These are phyloP conservation scores for Butyriboletus loyo DNA, from an alignment of 768 basidiomycete genomes.

Conservation along the genomic window DNA sequence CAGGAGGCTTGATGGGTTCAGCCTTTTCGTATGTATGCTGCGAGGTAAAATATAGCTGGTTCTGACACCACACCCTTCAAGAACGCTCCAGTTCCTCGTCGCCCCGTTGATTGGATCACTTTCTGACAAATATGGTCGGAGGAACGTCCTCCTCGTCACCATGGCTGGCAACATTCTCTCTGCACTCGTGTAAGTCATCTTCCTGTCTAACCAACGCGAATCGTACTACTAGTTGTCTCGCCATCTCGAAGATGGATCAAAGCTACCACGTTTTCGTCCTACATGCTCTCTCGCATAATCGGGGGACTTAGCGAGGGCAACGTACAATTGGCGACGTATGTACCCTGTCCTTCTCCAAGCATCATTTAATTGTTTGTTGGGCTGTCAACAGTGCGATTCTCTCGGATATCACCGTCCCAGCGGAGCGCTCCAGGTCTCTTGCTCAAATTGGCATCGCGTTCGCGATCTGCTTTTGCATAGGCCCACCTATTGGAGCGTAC, in stretches of 20 bases:
- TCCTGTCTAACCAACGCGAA: neutral
- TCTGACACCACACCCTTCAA: slow-evolving; percentile 36
- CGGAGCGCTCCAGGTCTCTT: slow-evolving; percentile 79
- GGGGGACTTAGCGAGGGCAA: slow-evolving; percentile 97
- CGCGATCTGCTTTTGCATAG: slow-evolving; percentile 89
- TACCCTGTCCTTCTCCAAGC: slow-evolving; percentile 10
- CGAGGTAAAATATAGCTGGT: slow-evolving; percentile 34
- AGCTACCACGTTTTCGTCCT: slow-evolving; percentile 87
- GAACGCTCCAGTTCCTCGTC: slow-evolving; percentile 79
- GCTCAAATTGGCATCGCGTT: slow-evolving; percentile 96
- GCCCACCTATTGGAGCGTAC: slow-evolving; percentile 93
- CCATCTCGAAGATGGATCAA: slow-evolving; percentile 68
- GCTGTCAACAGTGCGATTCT: slow-evolving; percentile 71
- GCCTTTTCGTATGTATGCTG: slow-evolving; percentile 74
- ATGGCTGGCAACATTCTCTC: slow-evolving; percentile 95
- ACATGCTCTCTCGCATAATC: slow-evolving; percentile 84
- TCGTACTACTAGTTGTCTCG: neutral
- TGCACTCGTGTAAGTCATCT: slow-evolving; percentile 66
- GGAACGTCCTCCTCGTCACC: slow-evolving; percentile 72
- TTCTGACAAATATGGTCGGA: slow-evolving; percentile 89
- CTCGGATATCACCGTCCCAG: slow-evolving; percentile 81
- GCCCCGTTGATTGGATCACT: slow-evolving; percentile 80
- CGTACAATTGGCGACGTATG: slow-evolving; percentile 92
- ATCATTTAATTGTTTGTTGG: neutral
- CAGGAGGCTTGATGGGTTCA: slow-evolving; percentile 89